A percentile compares a stretch with the other conserved stretches of the same genome.
These are phyloP conservation scores for Brettanomyces anomalus DNA, from an alignment of 805 yeast species.

Conservation along the genomic window DNA sequence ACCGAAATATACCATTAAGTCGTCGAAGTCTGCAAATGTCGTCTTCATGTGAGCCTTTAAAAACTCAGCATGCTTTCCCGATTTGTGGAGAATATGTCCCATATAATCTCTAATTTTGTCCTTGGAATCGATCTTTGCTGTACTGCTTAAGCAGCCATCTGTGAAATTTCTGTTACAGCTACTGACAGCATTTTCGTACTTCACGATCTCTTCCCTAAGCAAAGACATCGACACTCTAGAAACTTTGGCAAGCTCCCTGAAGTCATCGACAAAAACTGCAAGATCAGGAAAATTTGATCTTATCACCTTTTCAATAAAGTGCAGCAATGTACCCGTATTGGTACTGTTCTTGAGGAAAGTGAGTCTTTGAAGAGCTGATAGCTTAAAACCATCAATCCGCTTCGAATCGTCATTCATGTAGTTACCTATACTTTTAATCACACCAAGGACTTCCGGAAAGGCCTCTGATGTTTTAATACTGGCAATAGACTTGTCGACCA, in stretches of 20 bases:
- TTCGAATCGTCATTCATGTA: conserved; percentile 69
- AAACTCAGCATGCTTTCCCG: conserved; percentile 35
- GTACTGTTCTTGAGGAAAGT: conserved; percentile 65
- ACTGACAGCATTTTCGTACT: conserved; percentile 40
- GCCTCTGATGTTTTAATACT: conserved; percentile 43
- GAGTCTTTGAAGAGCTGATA: conserved; percentile 59
- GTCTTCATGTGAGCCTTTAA: conserved; percentile 41
- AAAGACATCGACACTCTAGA: conserved; percentile 58
- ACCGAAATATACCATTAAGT: conserved; percentile 62
- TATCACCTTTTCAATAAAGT: conserved; percentile 64
- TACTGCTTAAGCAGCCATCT: conserved; percentile 57
- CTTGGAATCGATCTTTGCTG: conserved; percentile 52
- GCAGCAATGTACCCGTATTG: conserved; percentile 62
- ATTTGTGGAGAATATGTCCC: conserved; percentile 26
- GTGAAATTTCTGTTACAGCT: conserved; percentile 46
- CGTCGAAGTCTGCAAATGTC: conserved; percentile 45
- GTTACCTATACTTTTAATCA: conserved; percentile 67
- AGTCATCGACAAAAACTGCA: conserved; percentile 51
- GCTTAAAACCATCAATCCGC: conserved; percentile 61
- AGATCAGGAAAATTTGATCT: conserved; percentile 58
- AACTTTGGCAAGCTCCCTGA: conserved; percentile 41
- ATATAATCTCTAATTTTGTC: conserved; percentile 52
- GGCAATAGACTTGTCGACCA: conserved; percentile 51
- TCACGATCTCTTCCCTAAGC: conserved; percentile 48
- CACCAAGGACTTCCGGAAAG: conserved; percentile 49